Conservation (phyloP, 2,329 filamentous ascomycete species). For the Fusarium poae region DNA sequence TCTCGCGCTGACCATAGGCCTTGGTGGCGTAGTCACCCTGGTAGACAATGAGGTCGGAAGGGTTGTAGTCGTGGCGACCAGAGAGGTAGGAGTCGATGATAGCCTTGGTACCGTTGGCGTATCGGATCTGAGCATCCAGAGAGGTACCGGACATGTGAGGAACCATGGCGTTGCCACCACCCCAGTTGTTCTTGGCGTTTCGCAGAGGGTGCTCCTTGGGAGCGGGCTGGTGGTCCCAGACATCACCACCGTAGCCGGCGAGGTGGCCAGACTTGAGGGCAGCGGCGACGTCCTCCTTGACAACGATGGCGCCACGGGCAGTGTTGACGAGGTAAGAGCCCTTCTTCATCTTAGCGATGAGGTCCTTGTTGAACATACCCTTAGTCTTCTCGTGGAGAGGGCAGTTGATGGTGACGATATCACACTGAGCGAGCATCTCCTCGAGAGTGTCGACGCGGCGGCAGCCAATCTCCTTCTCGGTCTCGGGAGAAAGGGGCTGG, state of each 20-base stretch:
- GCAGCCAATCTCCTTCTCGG: conserved; percentile 96
- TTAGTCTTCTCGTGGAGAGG: conserved; percentile 98
- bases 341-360: conserved; percentile 99
- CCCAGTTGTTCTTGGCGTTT: conserved; percentile 92
- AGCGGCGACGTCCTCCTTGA: conserved; percentile 98
- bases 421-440: conserved; percentile 94
- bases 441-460: conserved; percentile 88
- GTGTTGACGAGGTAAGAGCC: conserved; percentile 99
- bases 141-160: conserved; percentile 99
- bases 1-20: conserved; percentile 83
- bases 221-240: conserved; percentile 98
- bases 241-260: conserved; percentile 87
- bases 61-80: conserved; percentile 87
- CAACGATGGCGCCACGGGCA: conserved; percentile 96
- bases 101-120: conserved; percentile 86
- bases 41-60: conserved; percentile 91
- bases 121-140: conserved; percentile 96
- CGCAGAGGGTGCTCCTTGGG: conserved; percentile 93
- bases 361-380: conserved; percentile 97
- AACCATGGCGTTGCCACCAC: conserved; percentile 98
- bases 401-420: conserved; percentile 99
- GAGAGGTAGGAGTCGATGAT: conserved; percentile 93
- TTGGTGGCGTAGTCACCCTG: conserved; percentile 94
- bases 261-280: conserved; percentile 93
- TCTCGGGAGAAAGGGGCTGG: conserved; percentile 88